phyloP scores from a whole-genome alignment of 164 flowering plant species.

The Berberis thunbergii region DNA sequence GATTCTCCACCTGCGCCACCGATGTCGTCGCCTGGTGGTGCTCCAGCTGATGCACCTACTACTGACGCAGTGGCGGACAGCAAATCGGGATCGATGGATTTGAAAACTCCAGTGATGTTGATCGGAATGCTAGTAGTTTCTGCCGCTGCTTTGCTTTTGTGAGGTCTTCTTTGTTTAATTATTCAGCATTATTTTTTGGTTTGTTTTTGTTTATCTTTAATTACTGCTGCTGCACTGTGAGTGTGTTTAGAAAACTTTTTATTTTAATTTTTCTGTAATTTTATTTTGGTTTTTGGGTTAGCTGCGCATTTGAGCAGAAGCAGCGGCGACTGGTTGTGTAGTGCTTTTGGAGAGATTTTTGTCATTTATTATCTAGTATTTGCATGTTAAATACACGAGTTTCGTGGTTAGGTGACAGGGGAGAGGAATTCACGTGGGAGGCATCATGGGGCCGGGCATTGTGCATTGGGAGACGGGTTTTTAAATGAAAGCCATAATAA shows the following conservation, averaged over 20 bases:
- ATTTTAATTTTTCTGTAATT: neutral
- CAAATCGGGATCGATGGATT: constrained; percentile 18
- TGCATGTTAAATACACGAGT: too few species aligned
- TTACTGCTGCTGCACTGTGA: neutral
- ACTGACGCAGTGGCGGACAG: constrained; percentile 21
- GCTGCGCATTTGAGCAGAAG: constrained; percentile 10
- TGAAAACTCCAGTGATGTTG: constrained; percentile 21
- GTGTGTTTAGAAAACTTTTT: neutral
- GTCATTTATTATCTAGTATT: too few species aligned
- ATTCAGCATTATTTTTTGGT: neutral
- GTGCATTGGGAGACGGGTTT: too few species aligned
- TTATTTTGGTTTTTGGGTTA: neutral
- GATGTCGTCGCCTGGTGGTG: constrained; percentile 18
- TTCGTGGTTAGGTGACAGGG: too few species aligned
- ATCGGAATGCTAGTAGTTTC: constrained; percentile 1
- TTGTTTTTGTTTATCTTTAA: neutral
- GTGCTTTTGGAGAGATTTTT: neutral
- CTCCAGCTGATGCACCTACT: constrained; percentile 23
- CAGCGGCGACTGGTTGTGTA: neutral
- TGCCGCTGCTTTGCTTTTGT: neutral
- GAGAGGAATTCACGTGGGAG: too few species aligned
- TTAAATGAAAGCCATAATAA: too few species aligned
- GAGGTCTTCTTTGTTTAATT: neutral
- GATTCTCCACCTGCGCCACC: constrained; percentile 46
- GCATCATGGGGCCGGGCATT: too few species aligned